A percentile compares a stretch with the other conserved stretches of the same genome.
Conservation (phyloP, 2,329 filamentous ascomycete species). For the Orbilia javanica region DNA sequence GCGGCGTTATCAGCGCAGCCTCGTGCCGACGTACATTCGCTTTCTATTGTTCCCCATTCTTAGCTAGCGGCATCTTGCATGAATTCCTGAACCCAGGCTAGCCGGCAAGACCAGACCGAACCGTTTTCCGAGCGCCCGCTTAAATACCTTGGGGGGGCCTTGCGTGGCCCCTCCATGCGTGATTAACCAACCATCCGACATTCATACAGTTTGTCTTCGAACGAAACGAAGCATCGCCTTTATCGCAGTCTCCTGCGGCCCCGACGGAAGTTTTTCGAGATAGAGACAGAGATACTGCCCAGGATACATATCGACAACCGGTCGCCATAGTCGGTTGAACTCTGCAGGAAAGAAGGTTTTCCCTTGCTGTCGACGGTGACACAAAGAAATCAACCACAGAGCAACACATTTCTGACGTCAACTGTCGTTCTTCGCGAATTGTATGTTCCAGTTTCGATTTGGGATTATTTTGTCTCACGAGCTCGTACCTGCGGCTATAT, state of each 20-base stretch:
- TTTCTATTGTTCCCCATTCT: neutral
- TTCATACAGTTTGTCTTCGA: neutral
- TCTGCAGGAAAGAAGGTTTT: neutral
- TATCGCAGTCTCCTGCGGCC: neutral
- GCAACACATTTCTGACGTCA: conserved; percentile 38
- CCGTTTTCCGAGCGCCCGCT: conserved; percentile 26
- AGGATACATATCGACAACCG: neutral
- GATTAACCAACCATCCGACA: conserved; percentile 25
- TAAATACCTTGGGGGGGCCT: conserved; percentile 38
- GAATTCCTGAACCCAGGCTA: neutral
- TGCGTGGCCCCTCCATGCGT: conserved; percentile 44
- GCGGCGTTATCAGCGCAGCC: conserved; percentile 7
- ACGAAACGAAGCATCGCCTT: conserved; percentile 10
- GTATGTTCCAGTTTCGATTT: neutral
- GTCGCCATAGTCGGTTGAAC: neutral
- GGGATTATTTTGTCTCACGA: neutral
- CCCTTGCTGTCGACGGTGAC: conserved; percentile 19
- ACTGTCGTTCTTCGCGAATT: too few species aligned
- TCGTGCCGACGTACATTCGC: conserved; percentile 17
- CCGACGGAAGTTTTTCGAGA: neutral
- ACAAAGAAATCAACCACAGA: conserved; percentile 27
- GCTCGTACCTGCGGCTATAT: too few species aligned
- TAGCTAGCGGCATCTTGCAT: conserved; percentile 21
- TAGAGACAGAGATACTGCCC: too few species aligned
- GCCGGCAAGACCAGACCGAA: conserved; percentile 15